Conservation (phyloP, 768 basidiomycete species). For the Calvatia gigantea region DNA sequence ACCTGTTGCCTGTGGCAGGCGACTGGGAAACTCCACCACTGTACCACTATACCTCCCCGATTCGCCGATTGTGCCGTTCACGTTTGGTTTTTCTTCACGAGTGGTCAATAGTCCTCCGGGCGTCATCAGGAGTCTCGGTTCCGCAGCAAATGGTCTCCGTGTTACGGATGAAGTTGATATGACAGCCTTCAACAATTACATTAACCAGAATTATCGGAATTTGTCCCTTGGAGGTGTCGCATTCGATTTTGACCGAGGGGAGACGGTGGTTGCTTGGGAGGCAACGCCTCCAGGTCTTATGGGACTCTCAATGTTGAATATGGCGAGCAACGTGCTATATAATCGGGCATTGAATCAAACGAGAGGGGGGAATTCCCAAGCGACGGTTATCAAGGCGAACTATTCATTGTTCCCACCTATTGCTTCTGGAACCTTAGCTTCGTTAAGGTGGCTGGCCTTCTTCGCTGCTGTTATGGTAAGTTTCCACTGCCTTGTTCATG, state of each 20-base stretch:
- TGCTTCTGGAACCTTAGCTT: conserved; percentile 52
- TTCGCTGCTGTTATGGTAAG: conserved; percentile 71
- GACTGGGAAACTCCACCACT: conserved; percentile 30
- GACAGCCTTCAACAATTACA: conserved; percentile 51
- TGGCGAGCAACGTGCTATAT: conserved; percentile 65
- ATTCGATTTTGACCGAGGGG: conserved; percentile 44
- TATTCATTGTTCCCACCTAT: conserved; percentile 58
- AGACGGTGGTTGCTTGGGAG: conserved; percentile 70
- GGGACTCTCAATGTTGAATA: conserved; percentile 61
- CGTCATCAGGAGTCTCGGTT: conserved; percentile 45
- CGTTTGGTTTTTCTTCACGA: conserved; percentile 27
- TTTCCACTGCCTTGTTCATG: background rate
- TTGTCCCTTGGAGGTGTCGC: conserved; percentile 70
- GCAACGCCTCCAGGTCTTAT: conserved; percentile 54
- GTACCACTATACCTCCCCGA: conserved; percentile 54
- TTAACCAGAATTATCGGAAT: conserved; percentile 49
- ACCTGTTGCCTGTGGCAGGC: conserved; percentile 45
- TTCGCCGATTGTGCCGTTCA: conserved; percentile 35
- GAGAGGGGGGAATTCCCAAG: conserved; percentile 20
- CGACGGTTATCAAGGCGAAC: conserved; percentile 54
- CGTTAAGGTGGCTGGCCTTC: conserved; percentile 73
- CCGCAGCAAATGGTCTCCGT: conserved; percentile 28
- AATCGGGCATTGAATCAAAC: conserved; percentile 54
- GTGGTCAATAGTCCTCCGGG: conserved; percentile 54
- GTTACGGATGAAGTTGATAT: conserved; percentile 50